A percentile compares a stretch with the other conserved stretches of the same genome.
Conservation (phyloP, 1,139 yeast species). For the Saccharomyces hybrid region DNA sequence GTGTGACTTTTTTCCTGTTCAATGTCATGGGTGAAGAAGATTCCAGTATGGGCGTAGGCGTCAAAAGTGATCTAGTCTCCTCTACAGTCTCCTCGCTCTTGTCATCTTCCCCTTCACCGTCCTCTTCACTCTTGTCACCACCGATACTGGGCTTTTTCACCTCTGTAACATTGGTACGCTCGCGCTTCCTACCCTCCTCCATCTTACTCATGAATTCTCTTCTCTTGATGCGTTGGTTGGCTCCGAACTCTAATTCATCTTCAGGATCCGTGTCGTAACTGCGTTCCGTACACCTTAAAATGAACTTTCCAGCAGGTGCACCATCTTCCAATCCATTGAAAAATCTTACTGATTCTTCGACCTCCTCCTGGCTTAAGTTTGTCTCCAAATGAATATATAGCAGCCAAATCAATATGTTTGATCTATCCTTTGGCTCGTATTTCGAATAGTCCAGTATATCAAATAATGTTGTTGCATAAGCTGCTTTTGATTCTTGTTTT, state of each 20-base stretch:
- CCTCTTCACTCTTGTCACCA: neutral
- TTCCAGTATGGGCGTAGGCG: neutral
- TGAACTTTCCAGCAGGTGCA: conserved; percentile 4
- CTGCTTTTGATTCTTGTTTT: conserved; percentile 4
- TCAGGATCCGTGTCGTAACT: conserved; percentile 45
- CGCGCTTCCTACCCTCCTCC: neutral
- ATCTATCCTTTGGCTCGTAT: conserved; percentile 53
- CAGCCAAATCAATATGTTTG: conserved; percentile 73
- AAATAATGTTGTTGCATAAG: conserved; percentile 37
- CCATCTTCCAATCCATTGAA: conserved; percentile 41
- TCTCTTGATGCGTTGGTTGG: conserved; percentile 58
- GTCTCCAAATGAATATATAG: conserved; percentile 76
- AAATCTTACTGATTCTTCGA: conserved; percentile 46
- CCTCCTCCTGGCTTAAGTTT: conserved; percentile 44
- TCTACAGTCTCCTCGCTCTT: neutral
- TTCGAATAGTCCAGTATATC: conserved; percentile 54
- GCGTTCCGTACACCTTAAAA: conserved; percentile 6
- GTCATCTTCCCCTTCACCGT: neutral
- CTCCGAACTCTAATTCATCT: conserved; percentile 64
- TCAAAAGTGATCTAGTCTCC: neutral
- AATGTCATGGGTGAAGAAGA: neutral
- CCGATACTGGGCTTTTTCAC: neutral
- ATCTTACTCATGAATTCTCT: conserved; percentile 38
- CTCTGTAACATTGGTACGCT: conserved; percentile 1
- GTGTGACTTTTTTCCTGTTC: neutral